Conservation (phyloP, 2,329 filamentous ascomycete species). For the Drechslerella coelobrocha region DNA sequence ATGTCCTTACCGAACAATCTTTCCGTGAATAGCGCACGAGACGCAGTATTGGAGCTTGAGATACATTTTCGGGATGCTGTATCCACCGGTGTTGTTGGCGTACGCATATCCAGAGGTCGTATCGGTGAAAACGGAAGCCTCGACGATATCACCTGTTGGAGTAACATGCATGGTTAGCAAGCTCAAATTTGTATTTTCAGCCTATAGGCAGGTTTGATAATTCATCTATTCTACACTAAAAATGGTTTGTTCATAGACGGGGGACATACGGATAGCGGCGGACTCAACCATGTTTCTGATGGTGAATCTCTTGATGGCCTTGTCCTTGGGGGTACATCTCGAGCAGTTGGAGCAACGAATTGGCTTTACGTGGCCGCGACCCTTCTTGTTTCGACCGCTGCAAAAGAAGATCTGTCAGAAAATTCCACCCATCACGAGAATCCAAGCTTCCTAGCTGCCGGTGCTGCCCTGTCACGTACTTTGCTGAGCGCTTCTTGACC, state of each 20-base stretch:
- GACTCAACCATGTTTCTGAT: conserved; percentile 99
- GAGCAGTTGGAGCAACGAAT: conserved; percentile 92
- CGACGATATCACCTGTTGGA: conserved; percentile 95
- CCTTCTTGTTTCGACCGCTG: conserved; percentile 99
- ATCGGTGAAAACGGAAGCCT: conserved; percentile 91
- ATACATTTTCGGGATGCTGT: conserved; percentile 99
- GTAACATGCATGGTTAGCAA: neutral
- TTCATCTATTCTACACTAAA: neutral
- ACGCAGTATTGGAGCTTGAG: conserved; percentile 99
- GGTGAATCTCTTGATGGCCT: conserved; percentile 99
- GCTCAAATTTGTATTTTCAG: neutral
- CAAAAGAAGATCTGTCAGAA: conserved; percentile 44
- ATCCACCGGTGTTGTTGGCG: conserved; percentile 65
- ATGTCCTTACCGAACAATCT: conserved; percentile 97
- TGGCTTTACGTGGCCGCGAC: conserved; percentile 99
- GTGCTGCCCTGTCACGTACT: conserved; percentile 63
- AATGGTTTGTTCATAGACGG: conserved; percentile 5
- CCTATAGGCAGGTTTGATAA: conserved; percentile 32
- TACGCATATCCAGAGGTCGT: conserved; percentile 30
- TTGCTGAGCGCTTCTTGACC: conserved; percentile 79
- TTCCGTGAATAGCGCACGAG: conserved; percentile 99
- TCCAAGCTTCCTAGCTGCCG: conserved; percentile 5
- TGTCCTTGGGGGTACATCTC: conserved; percentile 91
- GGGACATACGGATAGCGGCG: conserved; percentile 93
- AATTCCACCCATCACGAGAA: conserved; percentile 17